Evolutionary conservation across 2,329 filamentous ascomycete species (phyloP).

Genomic region (Aspergillus pseudoglaucus): DNA sequence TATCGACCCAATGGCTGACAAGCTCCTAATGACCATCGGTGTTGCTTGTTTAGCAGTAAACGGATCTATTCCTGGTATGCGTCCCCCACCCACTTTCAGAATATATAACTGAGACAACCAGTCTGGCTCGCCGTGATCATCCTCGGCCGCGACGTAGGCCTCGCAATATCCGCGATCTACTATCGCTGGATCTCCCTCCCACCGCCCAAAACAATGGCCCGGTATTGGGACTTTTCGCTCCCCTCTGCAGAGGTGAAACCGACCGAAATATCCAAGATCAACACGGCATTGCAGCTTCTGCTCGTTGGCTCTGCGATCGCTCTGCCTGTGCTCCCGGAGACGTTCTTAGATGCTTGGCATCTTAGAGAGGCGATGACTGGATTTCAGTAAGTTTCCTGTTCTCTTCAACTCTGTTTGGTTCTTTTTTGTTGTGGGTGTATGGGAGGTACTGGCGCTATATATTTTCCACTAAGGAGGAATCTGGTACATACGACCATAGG

Average conservation of each 20-base stretch:
- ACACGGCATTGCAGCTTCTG: conserved; percentile 84
- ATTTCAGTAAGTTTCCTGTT: conserved; percentile 35
- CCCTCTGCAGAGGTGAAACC: conserved; percentile 47
- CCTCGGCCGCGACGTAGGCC: conserved; percentile 75
- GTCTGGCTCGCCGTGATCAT: conserved; percentile 88
- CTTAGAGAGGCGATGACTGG: conserved; percentile 55
- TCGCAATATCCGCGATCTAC: conserved; percentile 83
- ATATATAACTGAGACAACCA: conserved; percentile 24
- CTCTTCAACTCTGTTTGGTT: neutral
- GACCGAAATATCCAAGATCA: conserved; percentile 54
- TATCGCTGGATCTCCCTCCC: conserved; percentile 94
- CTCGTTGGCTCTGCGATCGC: conserved; percentile 80
- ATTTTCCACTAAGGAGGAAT: neutral
- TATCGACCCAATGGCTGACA: conserved; percentile 96
- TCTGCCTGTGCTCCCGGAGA: conserved; percentile 62
- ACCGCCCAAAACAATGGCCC: conserved; percentile 79
- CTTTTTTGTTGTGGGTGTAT: neutral
- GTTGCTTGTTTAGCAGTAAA: conserved; percentile 80
- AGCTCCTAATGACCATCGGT: conserved; percentile 87
- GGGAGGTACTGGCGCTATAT: conserved; percentile 7
- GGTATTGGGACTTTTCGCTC: conserved; percentile 97
- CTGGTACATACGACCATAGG: conserved; percentile 40
- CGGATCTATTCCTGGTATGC: conserved; percentile 69
- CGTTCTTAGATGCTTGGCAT: conserved; percentile 49
- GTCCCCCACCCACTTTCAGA: neutral